Evolutionary conservation across 306 rosid genomes (phyloP).

Genomic region (Prunus fruticosa): DNA sequence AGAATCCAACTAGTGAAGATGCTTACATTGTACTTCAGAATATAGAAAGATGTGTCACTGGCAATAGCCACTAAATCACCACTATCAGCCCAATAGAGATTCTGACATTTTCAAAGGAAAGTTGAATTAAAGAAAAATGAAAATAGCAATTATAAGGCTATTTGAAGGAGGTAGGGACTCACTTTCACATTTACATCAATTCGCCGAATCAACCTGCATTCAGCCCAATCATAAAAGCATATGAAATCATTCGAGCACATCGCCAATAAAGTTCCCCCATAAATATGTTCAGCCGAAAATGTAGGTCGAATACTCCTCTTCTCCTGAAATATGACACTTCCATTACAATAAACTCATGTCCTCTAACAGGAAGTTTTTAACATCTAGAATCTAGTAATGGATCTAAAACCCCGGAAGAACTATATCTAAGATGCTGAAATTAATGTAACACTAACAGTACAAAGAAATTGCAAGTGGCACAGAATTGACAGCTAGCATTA

Average conservation of each 20-base stretch:
- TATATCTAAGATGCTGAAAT: slow-evolving; percentile 10
- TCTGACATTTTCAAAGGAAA: slow-evolving; percentile 48
- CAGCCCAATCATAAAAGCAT: slow-evolving; percentile 98
- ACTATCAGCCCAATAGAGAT: slow-evolving; percentile 98
- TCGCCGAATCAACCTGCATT: slow-evolving; percentile 93
- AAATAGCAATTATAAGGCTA: neutral
- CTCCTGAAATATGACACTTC: slow-evolving; percentile 59
- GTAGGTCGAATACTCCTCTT: slow-evolving; percentile 92
- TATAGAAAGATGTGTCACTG: slow-evolving; percentile 88
- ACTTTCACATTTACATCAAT: slow-evolving; percentile 97
- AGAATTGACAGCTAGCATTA: neutral
- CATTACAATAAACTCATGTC: slow-evolving; percentile 12
- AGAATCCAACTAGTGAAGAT: slow-evolving; percentile 16
- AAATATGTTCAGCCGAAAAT: slow-evolving; percentile 85
- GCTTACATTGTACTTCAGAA: slow-evolving; percentile 93
- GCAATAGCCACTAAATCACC: slow-evolving; percentile 93
- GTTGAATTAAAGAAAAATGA: slow-evolving; percentile 12
- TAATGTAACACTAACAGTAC: neutral
- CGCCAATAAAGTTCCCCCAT: slow-evolving; percentile 88
- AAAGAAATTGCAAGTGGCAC: neutral
- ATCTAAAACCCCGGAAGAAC: slow-evolving; percentile 4
- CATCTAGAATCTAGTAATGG: neutral
- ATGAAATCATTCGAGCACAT: slow-evolving; percentile 99
- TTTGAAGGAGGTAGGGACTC: slow-evolving; percentile 26
- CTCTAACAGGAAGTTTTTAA: slow-evolving; percentile 12